Base-by-base conservation (phyloP, 257 asterid species). In the Cinchona pubescens region DNA sequence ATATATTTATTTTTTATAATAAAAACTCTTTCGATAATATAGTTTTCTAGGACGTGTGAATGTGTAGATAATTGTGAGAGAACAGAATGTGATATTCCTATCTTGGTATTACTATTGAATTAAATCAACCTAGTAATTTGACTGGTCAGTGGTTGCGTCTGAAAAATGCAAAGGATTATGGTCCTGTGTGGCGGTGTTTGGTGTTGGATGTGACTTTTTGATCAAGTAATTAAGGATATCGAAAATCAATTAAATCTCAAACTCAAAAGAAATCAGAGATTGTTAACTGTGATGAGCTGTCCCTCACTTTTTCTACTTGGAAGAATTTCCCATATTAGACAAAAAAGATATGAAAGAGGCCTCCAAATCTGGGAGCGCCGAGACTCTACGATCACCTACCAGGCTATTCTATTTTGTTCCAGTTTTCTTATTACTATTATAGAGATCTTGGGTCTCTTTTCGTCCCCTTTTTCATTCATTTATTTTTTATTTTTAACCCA, bases 351-450 rank as follows among this genome's bases (percentile, higher is more conserved):
- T 23, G 6, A 32, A 43, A 71, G 72, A 38, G 62, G 42, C 62
- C 61, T 69, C 51, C 48, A 59, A 82, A 82, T 82, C 82, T 51
- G 67, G 76, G 64, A 69, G 74, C 76, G 81, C 73, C 32, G 32
- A 25, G 27, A 34, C 59, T 40, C 48, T 53, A 76, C 23, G 40
- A 45, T 79, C 75, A 78, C 80, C 80, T 63, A 75, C 81, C 84
- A 15, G 27, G 27, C 27, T 42, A 42, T 46, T 62, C 30, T 37
- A n/a, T 59, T 29, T 21, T 11, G 66, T 58, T 59, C 48, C 25
- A 37, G 38, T 37, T 68, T 46, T 48, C 48, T 2, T 37, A 58
- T 53, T 55, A n/a, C n/a, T n/a, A n/a, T 49, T 49, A 45, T 11
- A 27, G 64, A 56, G 48, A 60, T 72, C 40, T 25, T 18, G 32